Conservation (phyloP, 2,329 filamentous ascomycete genomes). For the Lojkania enalia region DNA sequence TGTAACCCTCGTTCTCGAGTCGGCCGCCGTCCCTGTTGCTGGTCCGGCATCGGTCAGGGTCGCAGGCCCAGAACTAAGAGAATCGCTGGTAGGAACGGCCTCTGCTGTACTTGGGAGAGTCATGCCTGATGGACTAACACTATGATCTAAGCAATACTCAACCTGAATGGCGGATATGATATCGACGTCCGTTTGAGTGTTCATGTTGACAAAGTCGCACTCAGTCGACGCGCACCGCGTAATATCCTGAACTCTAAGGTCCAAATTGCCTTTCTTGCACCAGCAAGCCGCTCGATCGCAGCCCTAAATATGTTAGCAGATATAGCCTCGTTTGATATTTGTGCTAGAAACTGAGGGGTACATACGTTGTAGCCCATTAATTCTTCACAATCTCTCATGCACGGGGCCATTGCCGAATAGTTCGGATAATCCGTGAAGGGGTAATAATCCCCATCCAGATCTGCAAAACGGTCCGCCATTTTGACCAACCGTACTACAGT, state of each 20-base stretch:
- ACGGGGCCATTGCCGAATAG: constrained; percentile 17
- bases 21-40: not conserved
- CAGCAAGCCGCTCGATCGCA: constrained; percentile 20
- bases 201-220: constrained; percentile 21
- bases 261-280: constrained; percentile 23
- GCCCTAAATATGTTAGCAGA: constrained; percentile 7
- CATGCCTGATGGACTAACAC: constrained; percentile 15
- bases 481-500: too few species aligned
- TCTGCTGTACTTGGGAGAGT: constrained; percentile 13
- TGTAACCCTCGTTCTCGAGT: not conserved
- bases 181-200: constrained; percentile 17
- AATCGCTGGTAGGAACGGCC: constrained; percentile 8
- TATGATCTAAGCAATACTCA: constrained; percentile 15
- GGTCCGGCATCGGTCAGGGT: not conserved
- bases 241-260: constrained; percentile 11
- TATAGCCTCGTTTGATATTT: not conserved
- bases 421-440: constrained; percentile 16
- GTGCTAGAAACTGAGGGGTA: not conserved
- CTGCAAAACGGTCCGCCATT: too few species aligned
- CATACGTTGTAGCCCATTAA: constrained; percentile 14
- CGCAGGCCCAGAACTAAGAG: not conserved
- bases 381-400: constrained; percentile 16
- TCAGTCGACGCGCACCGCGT: constrained; percentile 13
- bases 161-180: constrained; percentile 16
- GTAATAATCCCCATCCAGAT: constrained; percentile 12